Percentiles rank a stretch among this genome's conserved stretches.
These are phyloP conservation scores for Cyphellophora europaea DNA, from an alignment of 2,329 filamentous ascomycete species.

Conservation along the genomic window DNA sequence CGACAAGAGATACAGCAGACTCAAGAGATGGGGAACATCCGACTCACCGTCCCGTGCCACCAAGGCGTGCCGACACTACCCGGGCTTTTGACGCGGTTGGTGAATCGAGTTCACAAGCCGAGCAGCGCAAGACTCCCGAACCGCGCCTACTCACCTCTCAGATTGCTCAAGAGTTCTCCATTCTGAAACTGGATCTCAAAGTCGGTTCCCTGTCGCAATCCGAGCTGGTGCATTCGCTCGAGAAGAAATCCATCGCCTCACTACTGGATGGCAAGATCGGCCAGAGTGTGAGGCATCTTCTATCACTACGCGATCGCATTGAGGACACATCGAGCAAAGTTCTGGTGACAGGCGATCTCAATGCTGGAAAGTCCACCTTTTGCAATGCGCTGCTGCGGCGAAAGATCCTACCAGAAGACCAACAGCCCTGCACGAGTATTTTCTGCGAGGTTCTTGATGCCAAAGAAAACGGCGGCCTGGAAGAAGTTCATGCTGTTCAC, in stretches of 20 bases:
- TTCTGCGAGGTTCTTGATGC: conserved; percentile 96
- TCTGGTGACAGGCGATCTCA: conserved; percentile 87
- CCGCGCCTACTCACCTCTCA: conserved; percentile 83
- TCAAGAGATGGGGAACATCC: conserved; percentile 23
- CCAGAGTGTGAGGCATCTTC: conserved; percentile 83
- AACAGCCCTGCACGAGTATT: conserved; percentile 95
- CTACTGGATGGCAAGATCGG: conserved; percentile 89
- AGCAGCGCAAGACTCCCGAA: conserved; percentile 53
- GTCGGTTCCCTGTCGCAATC: conserved; percentile 76
- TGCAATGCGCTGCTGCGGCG: conserved; percentile 92
- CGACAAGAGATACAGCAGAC: conserved; percentile 22
- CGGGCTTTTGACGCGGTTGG: conserved; percentile 39
- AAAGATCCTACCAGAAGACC: conserved; percentile 90
- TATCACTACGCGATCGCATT: conserved; percentile 80
- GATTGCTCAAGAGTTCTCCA: conserved; percentile 90
- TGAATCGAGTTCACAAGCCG: conserved; percentile 66
- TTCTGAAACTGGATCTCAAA: conserved; percentile 90
- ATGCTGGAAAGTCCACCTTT: conserved; percentile 97
- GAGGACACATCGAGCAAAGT: conserved; percentile 98
- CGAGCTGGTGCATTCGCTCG: conserved; percentile 86
- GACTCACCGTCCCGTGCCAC: conserved; percentile 39
- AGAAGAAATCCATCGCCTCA: conserved; percentile 83
- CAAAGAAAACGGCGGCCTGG: conserved; percentile 77
- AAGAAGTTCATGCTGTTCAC: conserved; percentile 93
- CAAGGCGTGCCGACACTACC: conserved; percentile 65